These are phyloP conservation scores for Botrytis paeoniae DNA, from an alignment of 2,329 filamentous ascomycete species.

Conservation along the genomic window DNA sequence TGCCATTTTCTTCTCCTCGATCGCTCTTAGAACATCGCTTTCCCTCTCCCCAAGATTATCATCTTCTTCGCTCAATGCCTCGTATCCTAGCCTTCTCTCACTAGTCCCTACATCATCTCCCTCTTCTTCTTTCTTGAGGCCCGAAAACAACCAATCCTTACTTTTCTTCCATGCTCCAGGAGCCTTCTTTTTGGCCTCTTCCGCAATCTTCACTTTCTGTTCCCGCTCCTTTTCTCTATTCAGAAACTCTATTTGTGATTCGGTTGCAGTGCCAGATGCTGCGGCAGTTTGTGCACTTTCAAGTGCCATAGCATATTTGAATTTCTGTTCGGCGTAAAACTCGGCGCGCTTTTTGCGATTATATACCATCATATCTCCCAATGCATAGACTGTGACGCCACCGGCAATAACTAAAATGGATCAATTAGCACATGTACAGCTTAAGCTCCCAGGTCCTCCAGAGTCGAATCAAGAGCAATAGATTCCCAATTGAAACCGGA, in stretches of 20 bases:
- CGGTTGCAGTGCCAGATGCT: slow-evolving; percentile 43
- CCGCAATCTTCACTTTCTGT: slow-evolving; percentile 21
- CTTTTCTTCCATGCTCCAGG: slow-evolving; percentile 30
- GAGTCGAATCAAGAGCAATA: not conserved
- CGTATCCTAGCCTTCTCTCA: slow-evolving; percentile 29
- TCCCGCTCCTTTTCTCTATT: slow-evolving; percentile 55
- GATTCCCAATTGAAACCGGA: not conserved
- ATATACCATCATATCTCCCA: slow-evolving; percentile 64
- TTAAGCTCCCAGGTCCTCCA: slow-evolving; percentile 20
- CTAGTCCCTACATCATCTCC: slow-evolving; percentile 30
- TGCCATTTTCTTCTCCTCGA: slow-evolving; percentile 35
- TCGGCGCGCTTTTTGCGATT: slow-evolving; percentile 63
- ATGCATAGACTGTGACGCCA: slow-evolving; percentile 60
- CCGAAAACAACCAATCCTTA: slow-evolving; percentile 37
- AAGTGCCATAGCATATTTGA: slow-evolving; percentile 45
- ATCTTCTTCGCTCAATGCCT: slow-evolving; percentile 31
- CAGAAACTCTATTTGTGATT: slow-evolving; percentile 51
- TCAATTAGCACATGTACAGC: slow-evolving; percentile 6
- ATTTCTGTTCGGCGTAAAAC: slow-evolving; percentile 52
- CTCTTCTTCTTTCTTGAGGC: slow-evolving; percentile 38
- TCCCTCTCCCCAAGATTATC: slow-evolving; percentile 28
- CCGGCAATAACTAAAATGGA: slow-evolving; percentile 51
- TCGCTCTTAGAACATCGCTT: slow-evolving; percentile 32
- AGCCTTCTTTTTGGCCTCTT: slow-evolving; percentile 31
- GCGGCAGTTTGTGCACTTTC: slow-evolving; percentile 45